phyloP scores from a whole-genome alignment of 2,329 filamentous ascomycete genomes.

The Bipolaris oryzae region DNA sequence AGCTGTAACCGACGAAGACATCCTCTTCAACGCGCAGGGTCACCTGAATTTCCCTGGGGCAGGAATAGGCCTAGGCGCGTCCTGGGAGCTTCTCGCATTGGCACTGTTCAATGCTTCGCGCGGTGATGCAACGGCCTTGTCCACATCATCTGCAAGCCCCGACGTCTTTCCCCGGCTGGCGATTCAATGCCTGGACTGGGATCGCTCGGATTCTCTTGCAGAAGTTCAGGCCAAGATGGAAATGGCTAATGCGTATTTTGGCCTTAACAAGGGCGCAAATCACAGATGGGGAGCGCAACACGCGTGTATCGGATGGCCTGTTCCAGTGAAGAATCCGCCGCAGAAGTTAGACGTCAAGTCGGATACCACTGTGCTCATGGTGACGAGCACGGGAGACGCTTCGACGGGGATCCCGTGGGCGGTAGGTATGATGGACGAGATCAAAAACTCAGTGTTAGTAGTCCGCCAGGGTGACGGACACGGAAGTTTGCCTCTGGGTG shows the following conservation, averaged over 20 bases:
- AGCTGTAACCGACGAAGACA: slow-evolving; percentile 42
- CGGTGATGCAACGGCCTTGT: slow-evolving; percentile 48
- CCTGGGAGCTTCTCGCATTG: slow-evolving; percentile 22
- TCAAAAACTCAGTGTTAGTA: slow-evolving; percentile 46
- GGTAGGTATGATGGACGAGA: slow-evolving; percentile 31
- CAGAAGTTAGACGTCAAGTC: slow-evolving; percentile 31
- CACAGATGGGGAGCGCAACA: slow-evolving; percentile 47
- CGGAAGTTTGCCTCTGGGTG: slow-evolving; percentile 45
- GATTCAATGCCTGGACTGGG: slow-evolving; percentile 48
- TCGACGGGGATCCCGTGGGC: slow-evolving; percentile 45
- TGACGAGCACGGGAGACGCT: slow-evolving; percentile 51
- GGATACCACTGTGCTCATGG: slow-evolving; percentile 45
- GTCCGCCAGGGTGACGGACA: slow-evolving; percentile 51
- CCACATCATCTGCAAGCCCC: slow-evolving; percentile 28
- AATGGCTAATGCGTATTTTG: slow-evolving; percentile 40
- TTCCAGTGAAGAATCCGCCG: slow-evolving; percentile 45
- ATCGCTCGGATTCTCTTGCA: slow-evolving; percentile 11
- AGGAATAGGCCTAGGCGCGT: background rate
- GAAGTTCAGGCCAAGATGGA: background rate
- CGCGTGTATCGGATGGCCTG: slow-evolving; percentile 52
- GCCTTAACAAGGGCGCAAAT: slow-evolving; percentile 44
- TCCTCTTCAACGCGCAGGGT: slow-evolving; percentile 28
- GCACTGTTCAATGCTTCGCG: slow-evolving; percentile 38
- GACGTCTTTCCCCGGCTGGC: slow-evolving; percentile 35
- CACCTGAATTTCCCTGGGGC: slow-evolving; percentile 8